Percentiles rank a stretch among this genome's conserved stretches.
These are phyloP conservation scores for Kodamaea fukazawae DNA, from an alignment of 805 yeast species.

Conservation along the genomic window DNA sequence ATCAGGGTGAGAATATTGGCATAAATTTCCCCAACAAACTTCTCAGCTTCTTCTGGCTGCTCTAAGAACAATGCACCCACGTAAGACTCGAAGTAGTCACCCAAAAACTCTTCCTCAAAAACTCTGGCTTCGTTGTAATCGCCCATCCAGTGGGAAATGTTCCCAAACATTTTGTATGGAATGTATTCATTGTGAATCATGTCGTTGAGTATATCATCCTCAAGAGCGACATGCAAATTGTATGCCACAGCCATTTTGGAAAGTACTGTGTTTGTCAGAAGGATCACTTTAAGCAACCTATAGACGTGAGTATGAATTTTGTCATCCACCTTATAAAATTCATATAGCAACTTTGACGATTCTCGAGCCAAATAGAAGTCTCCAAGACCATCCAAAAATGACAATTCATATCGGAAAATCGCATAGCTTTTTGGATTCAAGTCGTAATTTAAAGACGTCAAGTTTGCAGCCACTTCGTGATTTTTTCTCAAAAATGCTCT, in stretches of 20 bases:
- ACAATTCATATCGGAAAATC: constrained; percentile 32
- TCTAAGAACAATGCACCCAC: constrained; percentile 42
- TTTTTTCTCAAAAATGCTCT: constrained; percentile 26
- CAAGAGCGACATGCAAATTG: constrained; percentile 32
- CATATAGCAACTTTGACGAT: constrained; percentile 32
- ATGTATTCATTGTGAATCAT: constrained; percentile 26
- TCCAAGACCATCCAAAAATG: constrained; percentile 41
- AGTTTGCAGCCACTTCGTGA: constrained; percentile 25
- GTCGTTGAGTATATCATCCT: constrained; percentile 26
- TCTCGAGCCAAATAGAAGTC: constrained; percentile 40
- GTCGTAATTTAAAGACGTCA: constrained; percentile 18
- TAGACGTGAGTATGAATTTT: constrained; percentile 17
- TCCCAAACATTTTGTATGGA: constrained; percentile 15
- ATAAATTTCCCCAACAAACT: constrained; percentile 32
- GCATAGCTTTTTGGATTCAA: constrained; percentile 19
- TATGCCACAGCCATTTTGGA: constrained; percentile 36
- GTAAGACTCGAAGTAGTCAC: constrained; percentile 42
- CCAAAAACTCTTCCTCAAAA: constrained; percentile 42
- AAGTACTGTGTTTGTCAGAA: constrained; percentile 38
- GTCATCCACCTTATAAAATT: constrained; percentile 17
- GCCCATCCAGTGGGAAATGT: constrained; percentile 10
- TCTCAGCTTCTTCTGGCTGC: constrained; percentile 34
- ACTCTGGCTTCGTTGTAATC: constrained; percentile 17
- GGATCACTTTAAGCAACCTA: constrained; percentile 28
- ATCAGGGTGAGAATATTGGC: constrained; percentile 30